Percentiles rank a stretch among this genome's conserved stretches.
Conservation (phyloP, 208 protist species). For the Trypanosoma vivax region DNA sequence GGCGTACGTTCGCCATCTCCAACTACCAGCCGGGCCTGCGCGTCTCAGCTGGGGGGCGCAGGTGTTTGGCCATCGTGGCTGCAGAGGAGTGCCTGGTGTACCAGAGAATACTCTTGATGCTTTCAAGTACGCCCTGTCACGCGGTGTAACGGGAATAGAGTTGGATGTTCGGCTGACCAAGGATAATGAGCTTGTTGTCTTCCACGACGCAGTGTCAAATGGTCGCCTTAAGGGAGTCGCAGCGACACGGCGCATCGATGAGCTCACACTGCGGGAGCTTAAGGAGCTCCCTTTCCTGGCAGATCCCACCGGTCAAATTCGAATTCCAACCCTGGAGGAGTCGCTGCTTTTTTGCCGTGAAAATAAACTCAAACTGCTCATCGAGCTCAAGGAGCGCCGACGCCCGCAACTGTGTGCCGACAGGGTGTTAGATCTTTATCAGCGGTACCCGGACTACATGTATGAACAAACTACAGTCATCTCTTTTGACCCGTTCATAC, state of each 20-base stretch:
- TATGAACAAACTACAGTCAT: slow-evolving; percentile 86
- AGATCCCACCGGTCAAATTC: slow-evolving; percentile 63
- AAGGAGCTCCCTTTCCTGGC: slow-evolving; percentile 44
- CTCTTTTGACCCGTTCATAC: slow-evolving; percentile 54
- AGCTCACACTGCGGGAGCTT: slow-evolving; percentile 70
- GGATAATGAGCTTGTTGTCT: slow-evolving; percentile 77
- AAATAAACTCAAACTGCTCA: slow-evolving; percentile 73
- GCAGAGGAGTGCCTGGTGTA: slow-evolving; percentile 51
- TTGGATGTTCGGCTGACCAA: slow-evolving; percentile 83
- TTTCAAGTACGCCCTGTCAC: slow-evolving; percentile 74
- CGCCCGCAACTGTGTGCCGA: slow-evolving; percentile 53
- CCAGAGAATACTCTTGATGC: slow-evolving; percentile 87
- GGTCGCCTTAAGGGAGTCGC: slow-evolving; percentile 36
- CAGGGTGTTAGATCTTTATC: slow-evolving; percentile 74
- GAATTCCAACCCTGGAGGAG: slow-evolving; percentile 83
- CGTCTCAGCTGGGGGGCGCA: slow-evolving; percentile 64
- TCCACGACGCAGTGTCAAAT: slow-evolving; percentile 64
- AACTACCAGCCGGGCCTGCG: slow-evolving; percentile 67
- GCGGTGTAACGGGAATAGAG: slow-evolving; percentile 67
- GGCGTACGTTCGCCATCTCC: slow-evolving; percentile 56
- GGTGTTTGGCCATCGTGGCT: slow-evolving; percentile 89
- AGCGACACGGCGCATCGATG: slow-evolving; percentile 47
- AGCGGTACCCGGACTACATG: slow-evolving; percentile 81
- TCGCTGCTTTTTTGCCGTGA: slow-evolving; percentile 69
- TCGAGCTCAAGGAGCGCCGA: slow-evolving; percentile 81